Base-by-base conservation (phyloP, 441 rosid genomes). In the Arabidopsis hybrid region DNA sequence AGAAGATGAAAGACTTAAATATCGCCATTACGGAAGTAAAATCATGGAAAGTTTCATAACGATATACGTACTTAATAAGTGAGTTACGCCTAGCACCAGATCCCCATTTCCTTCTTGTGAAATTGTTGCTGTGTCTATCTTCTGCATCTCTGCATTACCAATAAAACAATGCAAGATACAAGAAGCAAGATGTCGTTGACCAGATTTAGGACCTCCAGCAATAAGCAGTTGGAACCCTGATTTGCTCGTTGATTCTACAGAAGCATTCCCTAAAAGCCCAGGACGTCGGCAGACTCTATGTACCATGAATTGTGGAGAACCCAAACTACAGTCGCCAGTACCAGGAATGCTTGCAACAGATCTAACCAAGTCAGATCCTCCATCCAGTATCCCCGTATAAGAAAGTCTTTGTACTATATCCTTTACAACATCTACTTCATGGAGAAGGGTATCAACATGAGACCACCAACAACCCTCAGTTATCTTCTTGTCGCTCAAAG, bases 71-170 rank as follows among this genome's bases (percentile, higher is more conserved):
- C 99, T 90, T 80, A 93, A 77, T 74, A 95, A 84, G 81, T 69
- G 90, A 38, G 96, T 81, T 63, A 95, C 69, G 78, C 99, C 99
- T 55, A 85, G 93, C 82, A 86, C 85, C 78, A 89, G 78, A 86
- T 95, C 95, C 73, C 96, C 98, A 71, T 84, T 90, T 50, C 97
- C 99, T 81, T 93, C 99, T 84, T 88, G 97, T 63, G 94, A 90
- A 81, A 87, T 82, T 52, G 96, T 91, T 52, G 99, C 98, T 66
- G 92, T 73, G 83, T 95, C 99, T 74, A 95, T 83, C 85, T 95
- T 93, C 73, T 85, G 97, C 81, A 95, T 83, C 85, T 90, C 98
- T 61, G 83, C 82, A 70, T 88, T 87, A 55, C 98, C 99, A 65
- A 82, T 78, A 68, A 89, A 95, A 85, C 93, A 88, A 65, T 89